A percentile compares a stretch with the other conserved stretches of the same genome.
Conservation (phyloP, 345 rosid species). For the Fremontodendron californicum region DNA sequence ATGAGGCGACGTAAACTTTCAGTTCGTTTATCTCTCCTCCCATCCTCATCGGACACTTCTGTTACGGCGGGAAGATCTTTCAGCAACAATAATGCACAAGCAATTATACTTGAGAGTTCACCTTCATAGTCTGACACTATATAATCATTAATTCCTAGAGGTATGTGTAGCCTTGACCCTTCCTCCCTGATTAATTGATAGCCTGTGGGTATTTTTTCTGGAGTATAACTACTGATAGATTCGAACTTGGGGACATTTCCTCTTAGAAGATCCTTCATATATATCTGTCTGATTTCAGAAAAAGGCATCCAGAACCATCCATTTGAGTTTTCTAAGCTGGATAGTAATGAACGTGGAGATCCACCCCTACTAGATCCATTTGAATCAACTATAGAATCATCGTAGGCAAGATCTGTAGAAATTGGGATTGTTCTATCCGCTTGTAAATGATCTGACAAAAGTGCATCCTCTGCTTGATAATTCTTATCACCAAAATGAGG, state of each 20-base stretch:
- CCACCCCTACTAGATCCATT: conserved; percentile 27
- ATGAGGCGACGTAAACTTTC: conserved; percentile 28
- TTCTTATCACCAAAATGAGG: conserved; percentile 20
- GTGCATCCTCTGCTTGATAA: conserved; percentile 17
- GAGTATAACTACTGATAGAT: conserved; percentile 33
- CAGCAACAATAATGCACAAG: conserved; percentile 70
- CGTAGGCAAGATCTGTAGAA: conserved; percentile 17
- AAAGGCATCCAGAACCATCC: conserved; percentile 93
- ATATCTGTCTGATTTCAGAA: conserved; percentile 53
- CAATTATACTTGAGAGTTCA: conserved; percentile 88
- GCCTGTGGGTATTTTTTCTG: conserved; percentile 41
- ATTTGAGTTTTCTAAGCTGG: conserved; percentile 38
- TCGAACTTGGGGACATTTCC: conserved; percentile 56
- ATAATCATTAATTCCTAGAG: conserved; percentile 45
- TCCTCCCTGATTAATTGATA: conserved; percentile 66
- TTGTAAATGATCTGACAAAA: conserved; percentile 20
- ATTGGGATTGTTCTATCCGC: conserved; percentile 39
- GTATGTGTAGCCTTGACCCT: conserved; percentile 68
- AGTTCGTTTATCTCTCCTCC: conserved; percentile 30
- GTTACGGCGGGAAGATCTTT: conserved; percentile 33
- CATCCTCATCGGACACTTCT: conserved; percentile 29
- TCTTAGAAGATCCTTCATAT: conserved; percentile 52
- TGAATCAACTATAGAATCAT: conserved; percentile 23
- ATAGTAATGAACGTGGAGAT: conserved; percentile 32
- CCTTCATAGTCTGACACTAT: conserved; percentile 81